Evolutionary conservation across 2,329 filamentous ascomycete species (phyloP).

Genomic region (Epichloe glyceriae): DNA sequence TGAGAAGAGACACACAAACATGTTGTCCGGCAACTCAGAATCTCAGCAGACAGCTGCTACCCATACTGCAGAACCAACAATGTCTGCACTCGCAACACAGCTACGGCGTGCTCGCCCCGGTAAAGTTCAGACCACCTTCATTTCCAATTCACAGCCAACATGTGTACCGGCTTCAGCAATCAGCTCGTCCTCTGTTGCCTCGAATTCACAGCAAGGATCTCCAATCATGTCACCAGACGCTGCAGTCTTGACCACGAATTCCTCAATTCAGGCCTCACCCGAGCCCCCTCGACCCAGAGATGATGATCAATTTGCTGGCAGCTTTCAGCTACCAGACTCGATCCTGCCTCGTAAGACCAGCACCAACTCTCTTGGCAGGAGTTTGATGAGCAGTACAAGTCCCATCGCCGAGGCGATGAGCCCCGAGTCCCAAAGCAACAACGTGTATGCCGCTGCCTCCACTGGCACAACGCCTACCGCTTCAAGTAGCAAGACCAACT

Average conservation of each 20-base stretch:
- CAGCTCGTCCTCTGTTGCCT: slow-evolving; percentile 42
- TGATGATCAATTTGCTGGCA: slow-evolving; percentile 36
- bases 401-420: slow-evolving; percentile 33
- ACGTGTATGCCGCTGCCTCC: slow-evolving; percentile 2
- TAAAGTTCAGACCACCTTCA: slow-evolving; percentile 34
- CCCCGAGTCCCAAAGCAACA: slow-evolving; percentile 10
- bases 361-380: slow-evolving; percentile 50
- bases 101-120: slow-evolving; percentile 31
- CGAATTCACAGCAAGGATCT: slow-evolving; percentile 41
- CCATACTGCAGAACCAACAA: slow-evolving; percentile 20
- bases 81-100: slow-evolving; percentile 29
- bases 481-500: slow-evolving; percentile 22
- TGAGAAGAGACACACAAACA: slow-evolving; percentile 10
- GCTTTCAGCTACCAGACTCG: slow-evolving; percentile 63
- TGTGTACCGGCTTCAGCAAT: slow-evolving; percentile 36
- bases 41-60: slow-evolving; percentile 12
- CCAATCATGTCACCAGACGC: slow-evolving; percentile 44
- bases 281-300: slow-evolving; percentile 46
- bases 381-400: slow-evolving; percentile 41
- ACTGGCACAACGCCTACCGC: slow-evolving; percentile 4
- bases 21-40: slow-evolving; percentile 14
- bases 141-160: slow-evolving; percentile 10
- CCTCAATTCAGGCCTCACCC: slow-evolving; percentile 54
- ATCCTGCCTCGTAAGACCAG: slow-evolving; percentile 48
- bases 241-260: slow-evolving; percentile 40